phyloP scores from a whole-genome alignment of 2,329 filamentous ascomycete species.

The Dactylellina leptospora region DNA sequence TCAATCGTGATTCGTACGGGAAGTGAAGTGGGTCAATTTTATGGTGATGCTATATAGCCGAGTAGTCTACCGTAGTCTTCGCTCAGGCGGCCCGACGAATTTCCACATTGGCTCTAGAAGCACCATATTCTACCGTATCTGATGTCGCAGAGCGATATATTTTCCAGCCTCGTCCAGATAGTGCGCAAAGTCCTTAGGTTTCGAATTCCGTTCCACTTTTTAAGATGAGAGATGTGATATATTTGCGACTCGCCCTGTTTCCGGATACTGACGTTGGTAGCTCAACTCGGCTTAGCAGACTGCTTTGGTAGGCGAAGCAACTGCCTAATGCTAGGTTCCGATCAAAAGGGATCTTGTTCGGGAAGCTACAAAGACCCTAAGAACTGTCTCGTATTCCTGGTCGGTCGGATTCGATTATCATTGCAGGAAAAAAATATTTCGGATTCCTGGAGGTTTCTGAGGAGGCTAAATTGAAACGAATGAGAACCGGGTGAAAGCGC shows the following conservation, averaged over 20 bases:
- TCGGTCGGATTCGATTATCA: not conserved
- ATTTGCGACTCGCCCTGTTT: no score
- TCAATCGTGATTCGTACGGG: no score
- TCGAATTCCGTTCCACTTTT: no score
- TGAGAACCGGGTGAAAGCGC: no score
- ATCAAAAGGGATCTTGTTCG: not conserved
- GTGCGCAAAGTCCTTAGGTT: not conserved
- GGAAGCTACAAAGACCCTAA: not conserved
- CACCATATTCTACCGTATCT: not conserved
- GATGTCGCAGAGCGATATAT: not conserved
- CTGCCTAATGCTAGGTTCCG: not conserved
- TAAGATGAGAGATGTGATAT: no score
- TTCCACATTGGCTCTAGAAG: not conserved
- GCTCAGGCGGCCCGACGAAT: constrained; percentile 37
- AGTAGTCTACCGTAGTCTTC: constrained; percentile 7
- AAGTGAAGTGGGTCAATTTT: no score
- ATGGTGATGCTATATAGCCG: no score
- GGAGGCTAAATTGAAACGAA: not conserved
- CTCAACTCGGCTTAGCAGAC: no score
- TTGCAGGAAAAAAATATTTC: not conserved
- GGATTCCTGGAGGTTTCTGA: not conserved
- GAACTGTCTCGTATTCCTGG: not conserved
- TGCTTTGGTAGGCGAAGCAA: constrained; percentile 1
- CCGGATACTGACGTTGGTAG: no score
- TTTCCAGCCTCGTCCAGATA: not conserved